phyloP scores from a whole-genome alignment of 306 rosid genomes.

The Arachis stenosperma region DNA sequence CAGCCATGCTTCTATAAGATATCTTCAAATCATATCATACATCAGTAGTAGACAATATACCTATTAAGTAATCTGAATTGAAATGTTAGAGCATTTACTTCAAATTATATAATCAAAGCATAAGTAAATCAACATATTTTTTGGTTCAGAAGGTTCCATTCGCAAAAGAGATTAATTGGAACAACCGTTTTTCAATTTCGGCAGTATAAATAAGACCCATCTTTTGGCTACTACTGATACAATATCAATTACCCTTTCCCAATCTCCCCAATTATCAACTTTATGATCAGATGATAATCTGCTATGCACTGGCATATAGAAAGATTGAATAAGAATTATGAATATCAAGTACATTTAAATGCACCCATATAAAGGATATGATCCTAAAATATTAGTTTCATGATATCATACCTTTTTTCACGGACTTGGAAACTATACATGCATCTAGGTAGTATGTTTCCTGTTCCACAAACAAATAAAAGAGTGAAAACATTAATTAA shows the following conservation, averaged over 20 bases:
- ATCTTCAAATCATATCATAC: background rate
- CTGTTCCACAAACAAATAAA: conserved; percentile 28
- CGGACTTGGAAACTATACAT: conserved; percentile 5
- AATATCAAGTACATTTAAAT: conserved; percentile 8
- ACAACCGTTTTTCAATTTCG: background rate
- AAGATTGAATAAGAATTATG: background rate
- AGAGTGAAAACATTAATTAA: background rate
- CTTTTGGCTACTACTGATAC: background rate
- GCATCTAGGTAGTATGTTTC: conserved; percentile 10
- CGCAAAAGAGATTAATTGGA: background rate
- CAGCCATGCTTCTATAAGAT: background rate
- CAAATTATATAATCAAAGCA: background rate
- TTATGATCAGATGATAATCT: background rate
- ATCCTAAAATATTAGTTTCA: background rate
- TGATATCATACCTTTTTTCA: conserved; percentile 20
- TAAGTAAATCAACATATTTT: conserved; percentile 2
- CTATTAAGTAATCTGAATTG: background rate
- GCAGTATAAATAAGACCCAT: background rate
- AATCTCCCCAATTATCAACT: background rate
- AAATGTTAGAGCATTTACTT: background rate
- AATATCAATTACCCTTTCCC: background rate
- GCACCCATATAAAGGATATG: background rate
- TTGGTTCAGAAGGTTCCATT: background rate
- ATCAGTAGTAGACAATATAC: background rate
- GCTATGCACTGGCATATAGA: conserved; percentile 14